Percentiles rank a stretch among this genome's conserved stretches.
Evolutionary conservation across 768 basidiomycete genomes (phyloP).

Genomic region (Phaeotremella fagi): DNA sequence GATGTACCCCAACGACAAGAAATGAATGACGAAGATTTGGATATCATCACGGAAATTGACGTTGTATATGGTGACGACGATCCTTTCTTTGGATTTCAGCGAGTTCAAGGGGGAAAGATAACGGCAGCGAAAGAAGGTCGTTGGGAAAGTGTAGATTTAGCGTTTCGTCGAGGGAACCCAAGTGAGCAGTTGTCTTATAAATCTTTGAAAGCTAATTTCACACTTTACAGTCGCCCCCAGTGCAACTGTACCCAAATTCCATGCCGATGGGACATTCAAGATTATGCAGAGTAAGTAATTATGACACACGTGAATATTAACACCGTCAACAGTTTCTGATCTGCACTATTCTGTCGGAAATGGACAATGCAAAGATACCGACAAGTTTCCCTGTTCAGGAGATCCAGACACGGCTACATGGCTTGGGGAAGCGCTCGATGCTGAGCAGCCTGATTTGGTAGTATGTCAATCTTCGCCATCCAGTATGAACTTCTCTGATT

Average conservation of each 20-base stretch:
- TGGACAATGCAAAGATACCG: constrained; percentile 71
- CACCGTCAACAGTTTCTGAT: constrained; percentile 72
- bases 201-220: not conserved
- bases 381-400: constrained; percentile 56
- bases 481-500: not conserved
- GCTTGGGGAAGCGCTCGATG: constrained; percentile 64
- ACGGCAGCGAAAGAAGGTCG: constrained; percentile 26
- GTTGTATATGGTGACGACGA: constrained; percentile 76
- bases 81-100: constrained; percentile 83
- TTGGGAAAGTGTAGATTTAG: constrained; percentile 44
- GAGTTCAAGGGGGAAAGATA: constrained; percentile 52
- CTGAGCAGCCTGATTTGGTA: constrained; percentile 82
- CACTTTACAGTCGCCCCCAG: constrained; percentile 58
- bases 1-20: constrained; percentile 2
- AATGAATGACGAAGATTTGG: constrained; percentile 34
- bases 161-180: constrained; percentile 34
- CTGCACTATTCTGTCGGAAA: constrained; percentile 82
- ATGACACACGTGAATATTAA: not conserved
- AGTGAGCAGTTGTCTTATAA: constrained; percentile 18
- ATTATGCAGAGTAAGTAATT: constrained; percentile 44
- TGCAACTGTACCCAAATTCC: constrained; percentile 77
- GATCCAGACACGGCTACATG: constrained; percentile 76
- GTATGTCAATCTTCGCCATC: constrained; percentile 34
- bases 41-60: constrained; percentile 87
- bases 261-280: constrained; percentile 74